Base-by-base conservation (phyloP, 1,139 yeast genomes). In the Torulaspora pretoriensis region DNA sequence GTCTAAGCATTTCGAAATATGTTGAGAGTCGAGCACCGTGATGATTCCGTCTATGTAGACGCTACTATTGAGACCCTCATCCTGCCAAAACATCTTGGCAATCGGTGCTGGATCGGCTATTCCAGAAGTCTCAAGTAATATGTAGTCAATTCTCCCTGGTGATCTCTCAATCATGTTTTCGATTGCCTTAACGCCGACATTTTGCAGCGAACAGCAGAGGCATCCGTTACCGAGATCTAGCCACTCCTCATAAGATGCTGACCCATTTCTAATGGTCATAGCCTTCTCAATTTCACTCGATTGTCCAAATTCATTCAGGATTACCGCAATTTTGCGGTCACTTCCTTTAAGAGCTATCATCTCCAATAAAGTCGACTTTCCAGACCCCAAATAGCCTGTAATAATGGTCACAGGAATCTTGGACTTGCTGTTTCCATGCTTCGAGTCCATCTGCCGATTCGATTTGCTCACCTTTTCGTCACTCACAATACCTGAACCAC, bases 51-150 rank as follows among this genome's bases (percentile, higher is more conserved):
- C 98, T 35, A 92, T 83, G 62, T 86, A 87, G 2, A 92, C 87
- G 53, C 80, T 82, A 5, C 96, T 82, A 9, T 83, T 75, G 45
- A 92, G 70, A 0, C 92, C 97, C 28, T 86, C 94, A 63, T 92
- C 98, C 32, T 90, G 72, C 98, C 98, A 92, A 65, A 92, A 92
- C 96, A 92, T 92, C 54, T 81, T 80, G 7, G 97, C 96, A 29
- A 92, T 88, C 0, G 97, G 97, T 0, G 84, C 97, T 0, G 98
- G 98, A 61, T 92, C 97, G 0, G 99, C 98, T n/a, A 94, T 74
- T 0, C 99, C 99, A 0, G 97, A 88, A 0, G 99, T 94, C 62
- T 92, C 99, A 45, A 94, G 69, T 23, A 92, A 65, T 23, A 92
- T 89, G 60, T 92, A 86, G 63, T 94, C 98, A 48, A 92, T 90